phyloP scores from a whole-genome alignment of 2,329 filamentous ascomycete species.

The Aspergillus sp. region DNA sequence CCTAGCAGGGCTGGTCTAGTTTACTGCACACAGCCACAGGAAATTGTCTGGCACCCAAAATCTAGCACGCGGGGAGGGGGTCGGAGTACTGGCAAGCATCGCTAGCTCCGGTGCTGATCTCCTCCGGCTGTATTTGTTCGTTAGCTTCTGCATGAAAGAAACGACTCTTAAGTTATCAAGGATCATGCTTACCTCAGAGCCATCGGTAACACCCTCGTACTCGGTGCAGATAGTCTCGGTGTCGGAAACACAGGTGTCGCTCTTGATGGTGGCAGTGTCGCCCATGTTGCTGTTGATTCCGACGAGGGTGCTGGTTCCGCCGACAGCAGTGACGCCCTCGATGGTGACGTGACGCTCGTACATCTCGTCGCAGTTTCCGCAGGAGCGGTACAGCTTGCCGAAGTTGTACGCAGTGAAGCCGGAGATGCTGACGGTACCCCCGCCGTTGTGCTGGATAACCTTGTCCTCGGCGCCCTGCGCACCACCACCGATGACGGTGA shows the following conservation, averaged over 20 bases:
- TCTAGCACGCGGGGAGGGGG: constrained; percentile 49
- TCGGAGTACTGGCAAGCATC: not conserved
- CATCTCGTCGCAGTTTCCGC: constrained; percentile 43
- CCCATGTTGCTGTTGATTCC: constrained; percentile 34
- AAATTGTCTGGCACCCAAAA: no score
- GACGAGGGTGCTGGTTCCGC: constrained; percentile 22
- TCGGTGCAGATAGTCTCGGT: not conserved
- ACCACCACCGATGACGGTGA: constrained; percentile 38
- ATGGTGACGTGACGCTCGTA: constrained; percentile 28
- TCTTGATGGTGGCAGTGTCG: constrained; percentile 6
- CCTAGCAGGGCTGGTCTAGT: no score
- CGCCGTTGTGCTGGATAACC: constrained; percentile 36
- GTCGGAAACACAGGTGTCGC: constrained; percentile 31
- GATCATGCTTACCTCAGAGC: constrained; percentile 15
- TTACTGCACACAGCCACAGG: no score
- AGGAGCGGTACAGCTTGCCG: constrained; percentile 49
- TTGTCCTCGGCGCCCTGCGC: constrained; percentile 36
- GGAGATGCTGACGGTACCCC: constrained; percentile 32
- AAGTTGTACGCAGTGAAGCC: constrained; percentile 43
- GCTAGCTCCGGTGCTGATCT: not conserved
- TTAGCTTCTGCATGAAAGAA: no score
- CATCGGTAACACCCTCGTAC: constrained; percentile 35
- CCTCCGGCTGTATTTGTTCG: not conserved
- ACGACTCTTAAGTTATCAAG: no score
- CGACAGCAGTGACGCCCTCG: constrained; percentile 31